Percentiles rank a stretch among this genome's conserved stretches.
phyloP scores from a whole-genome alignment of 176 grass and related monocot species.

The Puccinellia tenuiflora region DNA sequence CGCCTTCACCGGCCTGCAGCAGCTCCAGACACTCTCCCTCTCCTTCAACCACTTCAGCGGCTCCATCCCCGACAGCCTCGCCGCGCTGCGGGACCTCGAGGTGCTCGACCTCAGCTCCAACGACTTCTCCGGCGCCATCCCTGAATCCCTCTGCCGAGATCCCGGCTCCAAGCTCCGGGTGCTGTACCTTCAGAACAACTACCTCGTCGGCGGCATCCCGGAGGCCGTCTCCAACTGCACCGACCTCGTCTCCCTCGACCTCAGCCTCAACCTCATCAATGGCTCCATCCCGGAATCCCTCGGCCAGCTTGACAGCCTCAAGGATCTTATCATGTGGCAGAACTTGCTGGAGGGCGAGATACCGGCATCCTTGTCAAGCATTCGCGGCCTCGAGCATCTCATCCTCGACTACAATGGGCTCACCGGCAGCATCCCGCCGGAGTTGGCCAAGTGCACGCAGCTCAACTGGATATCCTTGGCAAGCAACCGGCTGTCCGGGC shows the following conservation, averaged over 20 bases:
- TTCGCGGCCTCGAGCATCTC: constrained; percentile 70
- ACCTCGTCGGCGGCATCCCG: constrained; percentile 63
- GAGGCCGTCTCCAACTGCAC: constrained; percentile 68
- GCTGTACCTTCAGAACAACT: constrained; percentile 98
- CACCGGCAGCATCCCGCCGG: constrained; percentile 58
- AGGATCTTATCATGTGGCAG: constrained; percentile 97
- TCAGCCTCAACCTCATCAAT: constrained; percentile 77
- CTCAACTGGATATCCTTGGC: constrained; percentile 95
- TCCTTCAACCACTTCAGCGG: constrained; percentile 85
- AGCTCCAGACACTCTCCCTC: constrained; percentile 51
- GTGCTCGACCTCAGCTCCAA: constrained; percentile 97
- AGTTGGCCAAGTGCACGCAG: constrained; percentile 55
- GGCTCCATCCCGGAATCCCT: constrained; percentile 65
- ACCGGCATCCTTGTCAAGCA: constrained; percentile 51
- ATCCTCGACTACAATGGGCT: constrained; percentile 93
- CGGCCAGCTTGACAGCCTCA: constrained; percentile 45
- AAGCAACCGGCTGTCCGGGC: constrained; percentile 74
- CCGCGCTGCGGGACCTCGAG: constrained; percentile 52
- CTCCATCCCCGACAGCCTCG: constrained; percentile 41
- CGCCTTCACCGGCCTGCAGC: constrained; percentile 41
- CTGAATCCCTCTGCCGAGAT: constrained; percentile 44
- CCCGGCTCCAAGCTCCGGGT: constrained; percentile 36
- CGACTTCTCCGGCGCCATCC: constrained; percentile 63
- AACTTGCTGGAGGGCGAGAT: constrained; percentile 79
- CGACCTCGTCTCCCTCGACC: constrained; percentile 81